Evolutionary conservation across 495 filamentous ascomycete species (phyloP).

Genomic region (Cudoniella acicularis): DNA sequence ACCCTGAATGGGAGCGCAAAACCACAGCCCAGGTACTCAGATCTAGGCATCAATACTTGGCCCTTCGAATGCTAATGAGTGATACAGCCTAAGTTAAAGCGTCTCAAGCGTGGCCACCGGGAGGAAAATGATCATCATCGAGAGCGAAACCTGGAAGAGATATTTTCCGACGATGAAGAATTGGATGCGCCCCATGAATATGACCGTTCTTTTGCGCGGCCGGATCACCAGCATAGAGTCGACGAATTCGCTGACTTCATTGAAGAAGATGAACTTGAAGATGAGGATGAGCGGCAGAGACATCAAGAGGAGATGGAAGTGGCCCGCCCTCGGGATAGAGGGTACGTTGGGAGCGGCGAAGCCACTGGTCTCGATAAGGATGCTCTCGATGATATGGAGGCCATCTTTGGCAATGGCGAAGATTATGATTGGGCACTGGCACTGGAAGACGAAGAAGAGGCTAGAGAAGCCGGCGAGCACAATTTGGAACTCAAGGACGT

Average conservation of each 20-base stretch:
- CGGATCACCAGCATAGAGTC: conserved; percentile 46
- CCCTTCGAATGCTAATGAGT: conserved; percentile 24
- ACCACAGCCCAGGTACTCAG: conserved; percentile 58
- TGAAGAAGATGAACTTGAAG: conserved; percentile 88
- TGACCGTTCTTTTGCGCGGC: conserved; percentile 45
- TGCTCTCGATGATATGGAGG: conserved; percentile 89
- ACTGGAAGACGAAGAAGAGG: conserved; percentile 76
- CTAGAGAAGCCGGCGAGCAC: conserved; percentile 60
- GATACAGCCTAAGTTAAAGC: conserved; percentile 81
- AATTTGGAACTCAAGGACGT: conserved; percentile 92
- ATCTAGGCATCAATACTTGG: neutral
- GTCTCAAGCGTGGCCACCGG: conserved; percentile 87
- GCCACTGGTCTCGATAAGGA: conserved; percentile 81
- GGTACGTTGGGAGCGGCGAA: conserved; percentile 61
- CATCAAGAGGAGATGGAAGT: conserved; percentile 86
- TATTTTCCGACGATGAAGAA: conserved; percentile 96
- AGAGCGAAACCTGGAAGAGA: conserved; percentile 74
- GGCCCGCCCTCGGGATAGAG: conserved; percentile 62
- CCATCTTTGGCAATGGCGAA: conserved; percentile 89
- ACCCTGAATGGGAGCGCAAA: conserved; percentile 63
- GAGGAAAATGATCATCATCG: conserved; percentile 59
- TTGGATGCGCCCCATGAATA: conserved; percentile 44
- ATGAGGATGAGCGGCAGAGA: conserved; percentile 71
- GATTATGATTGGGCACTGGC: conserved; percentile 94
- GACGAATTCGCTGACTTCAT: conserved; percentile 98